A percentile compares a stretch with the other conserved stretches of the same genome.
Evolutionary conservation across 2,329 filamentous ascomycete species (phyloP).

Genomic region (Cladosporium sp.): DNA sequence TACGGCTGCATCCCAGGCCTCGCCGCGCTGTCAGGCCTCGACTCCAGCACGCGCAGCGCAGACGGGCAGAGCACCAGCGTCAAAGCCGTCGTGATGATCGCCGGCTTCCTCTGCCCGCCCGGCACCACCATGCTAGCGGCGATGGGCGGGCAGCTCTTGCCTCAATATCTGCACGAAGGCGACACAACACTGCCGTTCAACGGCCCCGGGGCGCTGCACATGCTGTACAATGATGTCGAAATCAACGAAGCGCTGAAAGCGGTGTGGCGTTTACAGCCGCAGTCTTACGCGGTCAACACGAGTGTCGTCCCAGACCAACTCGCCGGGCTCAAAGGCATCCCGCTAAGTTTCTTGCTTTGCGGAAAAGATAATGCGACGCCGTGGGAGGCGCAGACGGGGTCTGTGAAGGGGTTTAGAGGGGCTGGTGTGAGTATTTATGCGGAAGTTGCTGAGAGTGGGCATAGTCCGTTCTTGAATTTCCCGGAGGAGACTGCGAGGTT

Average conservation of each 20-base stretch:
- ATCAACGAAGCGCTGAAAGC: conserved; percentile 21
- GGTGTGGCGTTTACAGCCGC: conserved; percentile 17
- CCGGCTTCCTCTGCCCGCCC: conserved; percentile 17
- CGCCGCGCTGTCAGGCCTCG: conserved; percentile 27
- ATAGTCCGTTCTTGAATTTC: conserved; percentile 22
- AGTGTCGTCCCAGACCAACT: conserved; percentile 15
- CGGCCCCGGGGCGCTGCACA: conserved; percentile 18
- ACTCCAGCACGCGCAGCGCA: conserved; percentile 2
- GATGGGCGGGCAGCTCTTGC: conserved; percentile 19
- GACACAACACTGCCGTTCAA: conserved; percentile 22
- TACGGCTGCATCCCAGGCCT: conserved; percentile 31
- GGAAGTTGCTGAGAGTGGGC: conserved; percentile 18
- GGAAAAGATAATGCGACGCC: conserved; percentile 19
- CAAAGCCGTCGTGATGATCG: conserved; percentile 14
- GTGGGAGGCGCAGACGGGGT: conserved; percentile 15
- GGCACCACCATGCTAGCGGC: conserved; percentile 13
- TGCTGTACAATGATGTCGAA: conserved; percentile 21
- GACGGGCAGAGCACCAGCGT: neutral
- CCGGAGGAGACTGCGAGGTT: conserved; percentile 20
- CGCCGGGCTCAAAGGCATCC: conserved; percentile 8
- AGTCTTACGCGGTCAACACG: conserved; percentile 17
- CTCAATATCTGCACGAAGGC: conserved; percentile 18
- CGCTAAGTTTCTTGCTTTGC: conserved; percentile 18
- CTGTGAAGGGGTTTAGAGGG: conserved; percentile 11
- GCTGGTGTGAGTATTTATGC: conserved; percentile 9